Conservation (phyloP, 1,284 basidiomycete genomes). For the Marasmius oreades region DNA sequence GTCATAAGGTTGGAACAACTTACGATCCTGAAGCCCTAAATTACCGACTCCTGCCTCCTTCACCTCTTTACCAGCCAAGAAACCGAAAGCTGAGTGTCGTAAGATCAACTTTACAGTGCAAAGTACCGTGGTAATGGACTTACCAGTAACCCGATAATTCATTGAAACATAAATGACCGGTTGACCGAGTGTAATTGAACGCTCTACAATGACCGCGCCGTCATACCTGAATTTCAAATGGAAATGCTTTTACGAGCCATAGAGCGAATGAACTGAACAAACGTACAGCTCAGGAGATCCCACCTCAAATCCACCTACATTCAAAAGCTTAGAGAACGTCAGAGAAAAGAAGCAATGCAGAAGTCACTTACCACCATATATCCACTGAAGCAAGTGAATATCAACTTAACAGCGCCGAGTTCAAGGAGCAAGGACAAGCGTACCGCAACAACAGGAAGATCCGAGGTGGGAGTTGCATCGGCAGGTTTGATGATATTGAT, state of each 20-base stretch:
- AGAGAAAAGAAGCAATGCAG: background rate
- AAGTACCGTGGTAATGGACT: background rate
- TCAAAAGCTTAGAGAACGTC: background rate
- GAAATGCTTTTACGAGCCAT: slow-evolving; percentile 2
- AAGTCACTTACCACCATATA: slow-evolving; percentile 43
- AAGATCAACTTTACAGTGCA: background rate
- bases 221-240: slow-evolving; percentile 34
- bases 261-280: background rate
- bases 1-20: background rate
- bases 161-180: slow-evolving; percentile 52
- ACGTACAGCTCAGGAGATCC: slow-evolving; percentile 34
- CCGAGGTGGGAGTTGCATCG: slow-evolving; percentile 31
- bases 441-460: slow-evolving; percentile 55
- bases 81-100: slow-evolving; percentile 28
- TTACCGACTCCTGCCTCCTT: slow-evolving; percentile 43
- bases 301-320: slow-evolving; percentile 43
- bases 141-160: slow-evolving; percentile 44
- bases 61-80: slow-evolving; percentile 39
- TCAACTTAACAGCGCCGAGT: background rate
- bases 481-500: slow-evolving; percentile 29
- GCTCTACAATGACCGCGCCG: slow-evolving; percentile 41
- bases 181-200: slow-evolving; percentile 40
- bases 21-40: slow-evolving; percentile 41
- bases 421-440: slow-evolving; percentile 11
- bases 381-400: slow-evolving; percentile 36